Conservation (phyloP, 2,329 filamentous ascomycete genomes). For the Didymella segeticola region DNA sequence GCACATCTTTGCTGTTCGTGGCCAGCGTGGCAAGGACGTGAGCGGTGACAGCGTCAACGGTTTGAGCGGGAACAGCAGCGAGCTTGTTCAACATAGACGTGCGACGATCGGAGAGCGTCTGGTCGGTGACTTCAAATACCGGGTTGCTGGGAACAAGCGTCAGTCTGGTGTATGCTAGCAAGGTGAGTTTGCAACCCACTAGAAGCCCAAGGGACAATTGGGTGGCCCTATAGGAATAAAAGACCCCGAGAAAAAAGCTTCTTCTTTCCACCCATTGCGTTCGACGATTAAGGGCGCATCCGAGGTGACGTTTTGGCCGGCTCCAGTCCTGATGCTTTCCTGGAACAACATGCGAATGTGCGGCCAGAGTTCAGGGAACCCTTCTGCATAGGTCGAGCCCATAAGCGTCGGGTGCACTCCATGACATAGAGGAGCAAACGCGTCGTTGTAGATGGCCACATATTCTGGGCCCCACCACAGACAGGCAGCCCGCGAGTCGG, state of each 20-base stretch:
- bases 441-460: conserved; percentile 37
- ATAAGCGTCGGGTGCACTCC: conserved; percentile 34
- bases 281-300: conserved; percentile 28
- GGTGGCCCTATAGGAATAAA: conserved; percentile 31
- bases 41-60: conserved; percentile 14
- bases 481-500: conserved; percentile 34
- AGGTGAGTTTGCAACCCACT: conserved; percentile 1
- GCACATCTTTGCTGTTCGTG: conserved; percentile 30
- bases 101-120: conserved; percentile 31
- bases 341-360: conserved; percentile 29
- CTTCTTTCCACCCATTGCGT: conserved; percentile 28
- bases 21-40: conserved; percentile 29
- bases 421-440: conserved; percentile 27
- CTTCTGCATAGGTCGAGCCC: conserved; percentile 28
- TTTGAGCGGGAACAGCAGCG: conserved; percentile 24
- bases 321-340: conserved; percentile 19
- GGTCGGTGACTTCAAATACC: conserved; percentile 34
- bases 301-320: conserved; percentile 26
- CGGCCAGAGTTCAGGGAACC: conserved; percentile 31
- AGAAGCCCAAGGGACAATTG: conserved; percentile 30
- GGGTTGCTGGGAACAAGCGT: conserved; percentile 17
- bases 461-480: conserved; percentile 37
- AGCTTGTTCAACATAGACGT: conserved; percentile 34
- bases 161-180: neutral
- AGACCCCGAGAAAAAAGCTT: conserved; percentile 34